A percentile compares a stretch with the other conserved stretches of the same genome.
These are phyloP conservation scores for Clausena lansium DNA, from an alignment of 345 rosid genomes.

Conservation along the genomic window DNA sequence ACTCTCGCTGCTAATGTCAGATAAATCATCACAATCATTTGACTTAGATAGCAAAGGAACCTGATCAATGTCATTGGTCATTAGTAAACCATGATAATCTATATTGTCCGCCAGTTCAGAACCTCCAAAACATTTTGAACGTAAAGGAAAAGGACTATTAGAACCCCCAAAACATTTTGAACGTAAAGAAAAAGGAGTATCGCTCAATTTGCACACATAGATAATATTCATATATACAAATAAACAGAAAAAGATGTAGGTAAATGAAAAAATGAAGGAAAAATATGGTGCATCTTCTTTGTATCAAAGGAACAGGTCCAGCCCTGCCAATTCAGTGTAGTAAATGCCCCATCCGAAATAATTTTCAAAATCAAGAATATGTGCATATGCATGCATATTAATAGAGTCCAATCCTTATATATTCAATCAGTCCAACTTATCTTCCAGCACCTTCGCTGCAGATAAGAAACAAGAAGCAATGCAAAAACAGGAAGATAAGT, in stretches of 20 bases:
- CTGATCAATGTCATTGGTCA: not conserved
- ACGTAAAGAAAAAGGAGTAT: not conserved
- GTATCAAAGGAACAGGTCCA: not conserved
- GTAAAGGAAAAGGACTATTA: not conserved
- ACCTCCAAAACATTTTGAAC: too few species aligned
- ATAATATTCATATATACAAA: too few species aligned
- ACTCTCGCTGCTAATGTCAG: not conserved
- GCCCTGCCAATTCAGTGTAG: not conserved
- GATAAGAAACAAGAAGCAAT: not conserved
- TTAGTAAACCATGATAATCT: not conserved
- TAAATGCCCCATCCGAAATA: not conserved
- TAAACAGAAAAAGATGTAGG: too few species aligned
- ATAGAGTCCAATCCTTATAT: not conserved
- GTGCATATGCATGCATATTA: not conserved
- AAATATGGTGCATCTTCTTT: not conserved
- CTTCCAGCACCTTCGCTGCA: slow-evolving; percentile 1
- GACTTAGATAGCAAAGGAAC: not conserved
- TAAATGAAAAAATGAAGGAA: too few species aligned
- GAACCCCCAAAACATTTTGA: too few species aligned
- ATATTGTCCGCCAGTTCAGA: not conserved
- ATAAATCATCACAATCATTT: too few species aligned
- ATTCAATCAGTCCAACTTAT: not conserved
- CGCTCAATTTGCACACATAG: too few species aligned
- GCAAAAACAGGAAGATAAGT: slow-evolving; percentile 2
- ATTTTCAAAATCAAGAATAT: not conserved